Evolutionary conservation across 164 flowering plant species (phyloP), one percentile per base, ranked within the genome.

Genomic region (Tetrastigma voinierianum): DNA sequence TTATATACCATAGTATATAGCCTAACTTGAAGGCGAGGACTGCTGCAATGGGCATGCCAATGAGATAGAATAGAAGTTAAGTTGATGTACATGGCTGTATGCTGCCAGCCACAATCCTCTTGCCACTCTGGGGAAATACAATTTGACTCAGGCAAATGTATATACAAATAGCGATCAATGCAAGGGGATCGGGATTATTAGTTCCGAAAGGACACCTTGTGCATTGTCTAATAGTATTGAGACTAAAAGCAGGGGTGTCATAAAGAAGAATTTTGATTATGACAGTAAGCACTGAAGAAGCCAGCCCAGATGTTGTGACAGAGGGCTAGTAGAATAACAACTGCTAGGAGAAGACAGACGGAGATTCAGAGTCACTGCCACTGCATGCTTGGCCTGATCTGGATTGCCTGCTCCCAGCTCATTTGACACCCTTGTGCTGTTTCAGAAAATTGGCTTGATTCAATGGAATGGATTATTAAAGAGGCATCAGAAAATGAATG

Each of bases 91-190:
- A 84, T 83, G 1, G 83, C 96, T 73, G 87, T 65, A 49, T 87
- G 90, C 79, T 94, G 98, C 97, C 92, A 91, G 6, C 96, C 98
- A 68, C 98, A 91, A n/a, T 62, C 98, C 98, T 70, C 98, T 83
- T 6, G 92, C 76, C 67, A 87, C 97, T 23, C 98, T 94, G 79
- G 51, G 65, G 48, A 1, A 59, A 61, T 16, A 14, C 46, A 24
- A 52, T 1, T 25, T 49, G 23, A 4, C 47, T 10, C 77, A 77
- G 80, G 6, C 3, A 32, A 32, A 32, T 32, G 40, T 4, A 32
- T 4, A 32, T 32, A 32, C 40, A 4, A 32, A 4, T 3, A 32
- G 40, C 0, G 40, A 32, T 17, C 13, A 17, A 44, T 20, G 46
- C 13, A 49, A 43, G n/a, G n/a, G 51, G 62, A 23, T 5, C 17